A percentile compares a stretch with the other conserved stretches of the same genome.
Conservation (phyloP, 306 rosid genomes). For the Alnus glutinosa region DNA sequence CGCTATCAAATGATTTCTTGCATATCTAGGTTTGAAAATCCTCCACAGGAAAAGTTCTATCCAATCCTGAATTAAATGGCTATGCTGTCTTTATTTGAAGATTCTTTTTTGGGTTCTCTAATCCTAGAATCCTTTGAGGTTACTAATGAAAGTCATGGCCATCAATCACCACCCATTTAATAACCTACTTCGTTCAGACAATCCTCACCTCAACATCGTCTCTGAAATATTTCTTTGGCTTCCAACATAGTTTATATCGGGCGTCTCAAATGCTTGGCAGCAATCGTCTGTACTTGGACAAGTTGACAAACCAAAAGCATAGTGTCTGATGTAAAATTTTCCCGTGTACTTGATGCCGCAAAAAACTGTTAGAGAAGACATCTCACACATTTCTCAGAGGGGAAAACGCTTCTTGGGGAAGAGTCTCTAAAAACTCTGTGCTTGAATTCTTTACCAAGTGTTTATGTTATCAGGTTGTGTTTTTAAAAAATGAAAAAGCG, state of each 20-base stretch:
- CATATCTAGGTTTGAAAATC: background rate
- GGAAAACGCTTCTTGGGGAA: too few relatives aligned
- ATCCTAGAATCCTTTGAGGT: conserved; percentile 23
- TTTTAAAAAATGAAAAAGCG: too few relatives aligned
- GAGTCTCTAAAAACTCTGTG: too few relatives aligned
- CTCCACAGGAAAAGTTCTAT: background rate
- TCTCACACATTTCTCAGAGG: too few relatives aligned
- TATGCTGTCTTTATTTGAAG: conserved; percentile 17
- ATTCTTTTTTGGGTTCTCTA: conserved; percentile 13
- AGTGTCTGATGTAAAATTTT: background rate
- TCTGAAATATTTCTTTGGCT: conserved; percentile 38
- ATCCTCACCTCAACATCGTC: conserved; percentile 25
- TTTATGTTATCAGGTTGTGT: too few relatives aligned
- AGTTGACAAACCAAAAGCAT: background rate
- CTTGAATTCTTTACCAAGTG: too few relatives aligned
- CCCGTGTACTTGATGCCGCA: background rate
- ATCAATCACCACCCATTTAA: conserved; percentile 28
- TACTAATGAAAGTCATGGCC: conserved; percentile 39
- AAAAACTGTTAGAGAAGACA: background rate
- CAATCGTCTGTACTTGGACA: conserved; percentile 9
- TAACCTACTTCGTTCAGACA: background rate
- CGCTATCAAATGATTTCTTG: background rate
- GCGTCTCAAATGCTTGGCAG: conserved; percentile 10
- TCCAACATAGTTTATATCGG: conserved; percentile 13
- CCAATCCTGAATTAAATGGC: conserved; percentile 1